Conservation (phyloP, 2,329 filamentous ascomycete genomes). For the Geosmithia morbida region DNA sequence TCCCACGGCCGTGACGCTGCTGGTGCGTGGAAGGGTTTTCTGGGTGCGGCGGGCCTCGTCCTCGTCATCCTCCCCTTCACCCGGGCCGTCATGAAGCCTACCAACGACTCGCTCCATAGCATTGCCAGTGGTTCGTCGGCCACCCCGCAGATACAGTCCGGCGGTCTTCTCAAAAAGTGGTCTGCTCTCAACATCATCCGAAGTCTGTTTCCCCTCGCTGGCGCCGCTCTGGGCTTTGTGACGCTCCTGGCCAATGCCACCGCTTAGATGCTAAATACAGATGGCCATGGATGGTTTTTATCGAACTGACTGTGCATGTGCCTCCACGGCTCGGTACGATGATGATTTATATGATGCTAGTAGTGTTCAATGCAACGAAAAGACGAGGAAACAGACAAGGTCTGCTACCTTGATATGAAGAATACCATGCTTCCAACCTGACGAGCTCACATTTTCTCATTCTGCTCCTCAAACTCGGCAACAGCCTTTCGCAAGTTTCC, state of each 20-base stretch:
- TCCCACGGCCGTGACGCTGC: slow-evolving; percentile 9
- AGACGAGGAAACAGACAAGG: too few relatives aligned
- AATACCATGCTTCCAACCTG: neutral
- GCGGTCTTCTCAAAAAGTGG: slow-evolving; percentile 9
- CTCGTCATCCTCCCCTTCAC: slow-evolving; percentile 25
- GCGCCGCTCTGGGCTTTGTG: slow-evolving; percentile 10
- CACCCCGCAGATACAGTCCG: slow-evolving; percentile 6
- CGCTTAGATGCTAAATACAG: too few relatives aligned
- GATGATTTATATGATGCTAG: too few relatives aligned
- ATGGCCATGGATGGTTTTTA: neutral
- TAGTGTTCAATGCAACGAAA: too few relatives aligned
- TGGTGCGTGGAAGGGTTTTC: slow-evolving; percentile 17
- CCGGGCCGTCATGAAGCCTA: slow-evolving; percentile 17
- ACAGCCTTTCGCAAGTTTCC: slow-evolving; percentile 20
- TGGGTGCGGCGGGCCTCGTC: slow-evolving; percentile 15
- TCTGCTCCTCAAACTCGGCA: slow-evolving; percentile 17
- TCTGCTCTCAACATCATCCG: slow-evolving; percentile 13
- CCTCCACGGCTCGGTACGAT: too few relatives aligned
- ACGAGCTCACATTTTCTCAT: slow-evolving; percentile 1
- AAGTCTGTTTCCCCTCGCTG: slow-evolving; percentile 15
- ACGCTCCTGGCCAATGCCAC: slow-evolving; percentile 5
- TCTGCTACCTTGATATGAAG: neutral
- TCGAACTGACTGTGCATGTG: too few relatives aligned
- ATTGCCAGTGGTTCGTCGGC: slow-evolving; percentile 8
- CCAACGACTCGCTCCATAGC: slow-evolving; percentile 17